Percentiles rank a stretch among this genome's conserved stretches.
Conservation (phyloP, 202 grass and related monocot genomes). For the Saccharum hybrid region DNA sequence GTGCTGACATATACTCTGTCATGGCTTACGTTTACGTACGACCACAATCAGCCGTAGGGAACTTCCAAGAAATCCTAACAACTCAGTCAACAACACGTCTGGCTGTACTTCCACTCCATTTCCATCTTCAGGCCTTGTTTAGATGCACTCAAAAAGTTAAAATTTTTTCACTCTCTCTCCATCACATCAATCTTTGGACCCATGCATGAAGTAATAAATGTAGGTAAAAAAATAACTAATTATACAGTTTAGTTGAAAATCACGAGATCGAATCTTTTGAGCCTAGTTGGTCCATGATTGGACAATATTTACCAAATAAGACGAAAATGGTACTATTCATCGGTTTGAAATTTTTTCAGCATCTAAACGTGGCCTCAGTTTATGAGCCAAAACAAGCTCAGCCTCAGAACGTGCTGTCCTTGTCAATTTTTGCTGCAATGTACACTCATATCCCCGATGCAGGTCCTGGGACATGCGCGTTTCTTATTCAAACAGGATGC, state of each 20-base stretch:
- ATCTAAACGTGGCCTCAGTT: background rate
- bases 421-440: background rate
- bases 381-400: background rate
- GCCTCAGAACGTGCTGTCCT: background rate
- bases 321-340: too few species aligned
- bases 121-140: background rate
- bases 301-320: too few species aligned
- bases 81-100: background rate
- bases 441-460: background rate
- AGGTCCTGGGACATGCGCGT: background rate
- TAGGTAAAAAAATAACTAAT: too few species aligned
- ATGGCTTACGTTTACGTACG: background rate
- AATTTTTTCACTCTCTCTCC: too few species aligned
- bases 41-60: background rate
- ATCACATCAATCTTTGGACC: too few species aligned
- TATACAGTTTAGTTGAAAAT: too few species aligned
- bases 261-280: too few species aligned
- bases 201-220: too few species aligned
- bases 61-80: constrained; percentile 15
- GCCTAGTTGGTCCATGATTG: too few species aligned
- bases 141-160: too few species aligned
- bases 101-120: background rate
- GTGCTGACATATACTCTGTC: background rate
- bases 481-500: background rate
- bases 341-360: too few species aligned